These are phyloP conservation scores for Candida stauntonica DNA, from an alignment of 805 yeast species.

Conservation along the genomic window DNA sequence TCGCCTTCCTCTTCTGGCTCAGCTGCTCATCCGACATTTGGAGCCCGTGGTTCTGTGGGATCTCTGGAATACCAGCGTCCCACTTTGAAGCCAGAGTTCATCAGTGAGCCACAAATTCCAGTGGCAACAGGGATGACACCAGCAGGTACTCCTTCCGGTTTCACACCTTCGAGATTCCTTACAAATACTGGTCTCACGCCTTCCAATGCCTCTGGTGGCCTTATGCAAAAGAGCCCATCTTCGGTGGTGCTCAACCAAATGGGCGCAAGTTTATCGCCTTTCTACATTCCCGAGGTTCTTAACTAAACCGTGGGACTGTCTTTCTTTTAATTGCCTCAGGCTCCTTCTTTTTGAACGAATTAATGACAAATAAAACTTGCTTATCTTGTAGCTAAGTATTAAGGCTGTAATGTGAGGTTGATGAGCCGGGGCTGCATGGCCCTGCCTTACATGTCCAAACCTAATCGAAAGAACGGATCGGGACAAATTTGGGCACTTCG, in stretches of 20 bases:
- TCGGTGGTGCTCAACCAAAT: constrained; percentile 5
- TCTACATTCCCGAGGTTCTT: constrained; percentile 7
- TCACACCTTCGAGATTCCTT: constrained; percentile 7
- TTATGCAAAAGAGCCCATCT: constrained; percentile 12
- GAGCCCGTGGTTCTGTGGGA: background rate
- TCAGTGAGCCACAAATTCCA: background rate
- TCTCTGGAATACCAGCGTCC: background rate
- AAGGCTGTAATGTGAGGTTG: too few species aligned
- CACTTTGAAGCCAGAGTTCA: constrained; percentile 1
- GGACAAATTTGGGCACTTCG: too few species aligned
- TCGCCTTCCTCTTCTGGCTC: constrained; percentile 5
- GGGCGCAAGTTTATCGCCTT: constrained; percentile 11
- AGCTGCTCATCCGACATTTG: constrained; percentile 1
- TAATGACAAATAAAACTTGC: too few species aligned
- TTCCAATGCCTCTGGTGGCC: background rate
- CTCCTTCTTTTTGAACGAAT: background rate
- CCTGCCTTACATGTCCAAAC: too few species aligned
- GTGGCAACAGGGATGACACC: constrained; percentile 4
- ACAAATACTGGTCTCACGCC: constrained; percentile 6
- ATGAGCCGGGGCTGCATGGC: too few species aligned
- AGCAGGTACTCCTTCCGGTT: constrained; percentile 4
- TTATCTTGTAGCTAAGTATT: too few species aligned
- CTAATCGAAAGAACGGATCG: too few species aligned
- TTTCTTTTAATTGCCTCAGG: background rate
- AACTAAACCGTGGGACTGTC: too few species aligned